Base-by-base conservation (phyloP, 306 rosid species). In the Lagenaria siceraria region DNA sequence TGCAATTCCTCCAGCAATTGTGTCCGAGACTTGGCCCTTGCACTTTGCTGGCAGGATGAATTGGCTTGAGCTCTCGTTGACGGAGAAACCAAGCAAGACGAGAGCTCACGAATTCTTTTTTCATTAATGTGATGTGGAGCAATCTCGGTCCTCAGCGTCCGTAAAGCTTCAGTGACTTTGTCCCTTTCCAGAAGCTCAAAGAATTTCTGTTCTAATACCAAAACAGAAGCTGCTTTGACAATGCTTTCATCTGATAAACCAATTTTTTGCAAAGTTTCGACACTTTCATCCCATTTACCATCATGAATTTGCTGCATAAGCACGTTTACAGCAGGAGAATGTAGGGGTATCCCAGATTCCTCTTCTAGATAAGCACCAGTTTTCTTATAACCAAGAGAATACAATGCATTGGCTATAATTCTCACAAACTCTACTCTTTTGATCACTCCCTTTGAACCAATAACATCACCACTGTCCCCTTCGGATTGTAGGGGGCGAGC, bases 401-500 rank as follows among this genome's bases (percentile, higher is more conserved):
- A 92, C 53, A 96, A 82, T 6, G 99, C 99, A 84, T 86, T 96
- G 1, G 97, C 97, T 42, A 96, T 92, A 77, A 96, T 89, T 78
- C 98, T 86, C n/a, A 96, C 99, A 84, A 96, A 96, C 79, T 96
- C 99, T 17, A 85, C 98, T 77, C 80, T 88, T 80, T 84, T 90
- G 62, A 96, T 87, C 63, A 96, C 90, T 82, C 98, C 98, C 84
- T 83, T 96, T 18, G 99, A 85, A 75, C 99, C 99, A 46, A 96
- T 82, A 83, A 96, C 98, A 64, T 88, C 89, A 40, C 85, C 89
- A 29, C 14, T 73, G 36, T 88, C 98, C 97, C 92, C 93, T 85
- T 87, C 85, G 48, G 90, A 81, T 59, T 86, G 80, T 76, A 92
- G 90, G 90, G 98, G 90, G 75, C 98, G 91, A 87, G 99, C 98